Base-by-base conservation (phyloP, 106 monocot species). In the Dioscorea alata region DNA sequence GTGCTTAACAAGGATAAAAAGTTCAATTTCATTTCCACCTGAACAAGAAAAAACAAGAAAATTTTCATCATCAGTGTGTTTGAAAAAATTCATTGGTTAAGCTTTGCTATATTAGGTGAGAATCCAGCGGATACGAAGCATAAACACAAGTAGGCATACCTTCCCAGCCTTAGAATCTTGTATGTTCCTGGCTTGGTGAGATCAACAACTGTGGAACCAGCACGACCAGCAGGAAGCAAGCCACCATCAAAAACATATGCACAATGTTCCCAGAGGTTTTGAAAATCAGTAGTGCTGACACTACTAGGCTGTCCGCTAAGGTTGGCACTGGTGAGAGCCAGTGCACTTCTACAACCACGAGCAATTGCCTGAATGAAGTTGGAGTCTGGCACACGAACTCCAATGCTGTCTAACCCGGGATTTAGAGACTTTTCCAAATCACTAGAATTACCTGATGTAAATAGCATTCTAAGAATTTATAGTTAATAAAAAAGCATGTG, bases 251-350 rank as follows among this genome's bases (percentile, higher is more conserved):
- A 99, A 49, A 99, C 85, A 80, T 79, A 83, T 18, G 73, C 78
- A 71, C 90, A 93, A 34, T 82, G 73, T 15, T 69, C 76, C 99
- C 99, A 99, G 6, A 99, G 72, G 42, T 84, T 52, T 65, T 92
- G 74, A 72, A 99, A 99, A 81, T 99, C 90, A 57, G 72, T 78
- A 57, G 78, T 73, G 60, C 74, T 79, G 61, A 90, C 72, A 60
- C 97, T 99, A 42, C 97, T 99, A 31, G 76, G 83, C 35, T 85
- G 74, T 21, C 97, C 97, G 62, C 85, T 90, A 49, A 87, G 69
- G 62, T 99, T 99, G 73, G 97, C 97, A 42, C 92, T 99, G 61
- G 97, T 99, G 35, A 99, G 90, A 73, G 97, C 97, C 72, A 99
- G 58, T 23, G 92, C 92, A 65, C 87, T 87, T 87, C 74, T 73